A percentile compares a stretch with the other conserved stretches of the same genome.
Evolutionary conservation across 495 filamentous ascomycete species (phyloP).

Genomic region (Tuber aestivum): DNA sequence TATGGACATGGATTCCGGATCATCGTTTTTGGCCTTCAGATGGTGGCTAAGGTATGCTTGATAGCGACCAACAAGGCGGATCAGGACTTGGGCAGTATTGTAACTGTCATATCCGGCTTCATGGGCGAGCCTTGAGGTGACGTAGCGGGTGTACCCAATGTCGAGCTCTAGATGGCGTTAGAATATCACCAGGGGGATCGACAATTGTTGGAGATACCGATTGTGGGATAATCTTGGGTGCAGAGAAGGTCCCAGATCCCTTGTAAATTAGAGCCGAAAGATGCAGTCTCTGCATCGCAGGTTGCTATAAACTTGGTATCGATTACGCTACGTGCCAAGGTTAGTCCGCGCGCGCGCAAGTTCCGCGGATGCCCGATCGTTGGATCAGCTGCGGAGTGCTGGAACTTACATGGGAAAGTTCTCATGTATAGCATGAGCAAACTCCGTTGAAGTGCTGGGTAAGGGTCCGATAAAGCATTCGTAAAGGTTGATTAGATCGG

Average conservation of each 20-base stretch:
- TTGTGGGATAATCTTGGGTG: constrained; percentile 22
- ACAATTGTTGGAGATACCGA: constrained; percentile 19
- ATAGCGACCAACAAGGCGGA: constrained; percentile 43
- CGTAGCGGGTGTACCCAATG: constrained; percentile 16
- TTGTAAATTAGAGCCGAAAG: constrained; percentile 48
- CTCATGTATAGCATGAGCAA: constrained; percentile 51
- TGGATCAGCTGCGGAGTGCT: too few relatives aligned
- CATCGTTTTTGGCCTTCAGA: constrained; percentile 29
- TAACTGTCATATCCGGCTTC: constrained; percentile 70
- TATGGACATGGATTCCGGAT: constrained; percentile 15
- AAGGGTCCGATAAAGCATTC: constrained; percentile 61
- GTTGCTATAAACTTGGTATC: constrained; percentile 76
- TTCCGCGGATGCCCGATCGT: neutral
- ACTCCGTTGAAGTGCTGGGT: constrained; percentile 57
- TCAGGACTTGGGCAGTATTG: constrained; percentile 57
- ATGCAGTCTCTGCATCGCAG: constrained; percentile 46
- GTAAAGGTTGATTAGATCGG: constrained; percentile 68
- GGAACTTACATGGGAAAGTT: constrained; percentile 54
- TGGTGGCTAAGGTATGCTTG: constrained; percentile 24
- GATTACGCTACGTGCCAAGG: constrained; percentile 46
- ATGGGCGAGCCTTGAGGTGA: constrained; percentile 44
- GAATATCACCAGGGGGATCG: constrained; percentile 18
- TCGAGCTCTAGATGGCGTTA: constrained; percentile 21
- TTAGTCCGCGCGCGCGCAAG: constrained; percentile 6
- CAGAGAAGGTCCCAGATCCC: constrained; percentile 41